phyloP scores from a whole-genome alignment of 805 yeast genomes.

The Candida maltosa region DNA sequence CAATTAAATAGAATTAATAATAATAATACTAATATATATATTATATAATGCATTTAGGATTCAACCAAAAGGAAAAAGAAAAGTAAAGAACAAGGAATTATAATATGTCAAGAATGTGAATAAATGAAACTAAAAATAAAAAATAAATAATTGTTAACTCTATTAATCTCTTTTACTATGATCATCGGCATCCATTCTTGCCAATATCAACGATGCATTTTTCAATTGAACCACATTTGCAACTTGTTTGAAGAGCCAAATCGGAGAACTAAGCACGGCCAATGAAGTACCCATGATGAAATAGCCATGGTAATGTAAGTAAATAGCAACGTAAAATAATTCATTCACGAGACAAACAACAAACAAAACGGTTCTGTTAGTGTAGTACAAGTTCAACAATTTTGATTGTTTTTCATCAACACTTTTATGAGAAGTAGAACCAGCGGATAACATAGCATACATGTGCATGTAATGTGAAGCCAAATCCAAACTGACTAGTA shows the following conservation, averaged over 20 bases:
- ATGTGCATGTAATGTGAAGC: conserved; percentile 98
- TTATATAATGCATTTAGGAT: no score
- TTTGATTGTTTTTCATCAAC: conserved; percentile 68
- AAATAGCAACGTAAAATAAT: conserved; percentile 84
- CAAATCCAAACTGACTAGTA: conserved; percentile 77
- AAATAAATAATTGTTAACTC: no score
- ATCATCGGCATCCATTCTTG: conserved; percentile 67
- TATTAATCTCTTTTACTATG: conserved; percentile 17
- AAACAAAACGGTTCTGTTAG: conserved; percentile 79
- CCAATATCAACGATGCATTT: conserved; percentile 79
- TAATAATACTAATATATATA: no score
- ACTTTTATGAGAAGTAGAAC: conserved; percentile 79
- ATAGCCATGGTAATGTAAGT: conserved; percentile 65
- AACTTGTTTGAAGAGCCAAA: conserved; percentile 87
- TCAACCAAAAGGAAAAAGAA: no score
- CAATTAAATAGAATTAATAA: no score
- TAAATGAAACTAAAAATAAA: no score
- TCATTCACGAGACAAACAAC: conserved; percentile 92
- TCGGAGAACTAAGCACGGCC: conserved; percentile 66
- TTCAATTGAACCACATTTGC: conserved; percentile 86
- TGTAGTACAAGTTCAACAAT: conserved; percentile 81
- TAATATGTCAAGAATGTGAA: no score
- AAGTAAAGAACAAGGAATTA: no score
- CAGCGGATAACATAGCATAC: conserved; percentile 86
- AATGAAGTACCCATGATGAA: conserved; percentile 61